Evolutionary conservation across 768 basidiomycete species (phyloP).

Genomic region (Suillus tomentosus): DNA sequence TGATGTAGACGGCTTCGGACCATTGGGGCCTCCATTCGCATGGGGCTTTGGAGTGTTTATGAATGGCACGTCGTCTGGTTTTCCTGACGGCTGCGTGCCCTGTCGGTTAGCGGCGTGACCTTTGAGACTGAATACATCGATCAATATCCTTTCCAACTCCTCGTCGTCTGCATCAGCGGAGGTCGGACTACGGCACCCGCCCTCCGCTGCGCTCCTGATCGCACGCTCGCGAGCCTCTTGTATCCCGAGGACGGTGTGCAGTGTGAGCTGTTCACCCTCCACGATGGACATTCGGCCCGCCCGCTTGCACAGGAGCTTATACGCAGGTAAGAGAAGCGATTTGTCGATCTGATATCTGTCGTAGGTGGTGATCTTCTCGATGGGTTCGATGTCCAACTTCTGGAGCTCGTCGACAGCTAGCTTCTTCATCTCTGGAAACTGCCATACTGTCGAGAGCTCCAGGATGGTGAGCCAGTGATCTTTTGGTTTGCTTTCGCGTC

Average conservation of each 20-base stretch:
- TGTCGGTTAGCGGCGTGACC: background rate
- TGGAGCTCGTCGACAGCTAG: conserved; percentile 61
- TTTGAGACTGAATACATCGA: conserved; percentile 33
- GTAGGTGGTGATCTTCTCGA: conserved; percentile 60
- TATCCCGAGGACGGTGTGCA: conserved; percentile 56
- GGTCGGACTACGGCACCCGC: conserved; percentile 31
- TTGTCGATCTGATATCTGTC: conserved; percentile 51
- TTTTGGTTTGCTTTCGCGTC: conserved; percentile 47
- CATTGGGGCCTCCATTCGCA: background rate
- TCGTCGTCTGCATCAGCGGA: conserved; percentile 30
- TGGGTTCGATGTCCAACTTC: conserved; percentile 43
- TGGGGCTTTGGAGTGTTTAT: background rate
- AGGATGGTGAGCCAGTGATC: conserved; percentile 59
- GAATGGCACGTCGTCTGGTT: background rate
- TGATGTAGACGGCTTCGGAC: background rate
- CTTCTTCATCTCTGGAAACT: conserved; percentile 49
- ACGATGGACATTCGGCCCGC: conserved; percentile 50
- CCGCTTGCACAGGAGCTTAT: conserved; percentile 54
- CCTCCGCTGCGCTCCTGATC: conserved; percentile 35
- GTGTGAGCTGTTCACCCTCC: conserved; percentile 57
- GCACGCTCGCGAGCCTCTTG: conserved; percentile 53
- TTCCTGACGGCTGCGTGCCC: background rate
- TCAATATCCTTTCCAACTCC: conserved; percentile 30
- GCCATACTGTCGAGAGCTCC: conserved; percentile 54
- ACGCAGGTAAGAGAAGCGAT: conserved; percentile 51